Conservation (phyloP, 2,329 filamentous ascomycete species). For the Alternaria viburni region DNA sequence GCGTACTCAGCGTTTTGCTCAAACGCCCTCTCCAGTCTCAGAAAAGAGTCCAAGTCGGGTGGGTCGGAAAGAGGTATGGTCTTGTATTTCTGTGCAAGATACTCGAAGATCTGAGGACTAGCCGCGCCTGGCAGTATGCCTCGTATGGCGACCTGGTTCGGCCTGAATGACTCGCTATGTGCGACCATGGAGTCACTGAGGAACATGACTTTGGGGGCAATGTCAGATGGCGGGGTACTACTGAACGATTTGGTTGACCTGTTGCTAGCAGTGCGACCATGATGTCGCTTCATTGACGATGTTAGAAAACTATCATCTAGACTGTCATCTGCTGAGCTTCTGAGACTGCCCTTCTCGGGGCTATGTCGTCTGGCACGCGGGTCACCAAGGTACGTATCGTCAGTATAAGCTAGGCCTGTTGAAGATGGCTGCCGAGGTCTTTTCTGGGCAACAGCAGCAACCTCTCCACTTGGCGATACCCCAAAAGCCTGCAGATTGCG, state of each 20-base stretch:
- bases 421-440: constrained; percentile 53
- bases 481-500: constrained; percentile 63
- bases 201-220: constrained; percentile 55
- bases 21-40: constrained; percentile 51
- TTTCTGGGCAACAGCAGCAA: constrained; percentile 62
- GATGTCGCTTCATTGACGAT: constrained; percentile 55
- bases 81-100: constrained; percentile 55
- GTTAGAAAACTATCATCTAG: constrained; percentile 63
- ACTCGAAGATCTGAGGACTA: constrained; percentile 49
- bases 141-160: constrained; percentile 56
- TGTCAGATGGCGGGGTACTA: constrained; percentile 60
- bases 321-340: constrained; percentile 63
- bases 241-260: constrained; percentile 60
- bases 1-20: constrained; percentile 62
- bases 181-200: constrained; percentile 59
- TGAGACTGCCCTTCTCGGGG: constrained; percentile 55
- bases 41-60: constrained; percentile 46
- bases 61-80: constrained; percentile 47
- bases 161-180: constrained; percentile 48
- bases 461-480: constrained; percentile 64
- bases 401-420: constrained; percentile 49
- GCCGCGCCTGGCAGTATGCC: constrained; percentile 55
- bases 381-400: constrained; percentile 48
- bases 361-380: constrained; percentile 52
- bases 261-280: constrained; percentile 54